These are phyloP conservation scores for Talaromyces sp. DNA, from an alignment of 2,329 filamentous ascomycete species.

Conservation along the genomic window DNA sequence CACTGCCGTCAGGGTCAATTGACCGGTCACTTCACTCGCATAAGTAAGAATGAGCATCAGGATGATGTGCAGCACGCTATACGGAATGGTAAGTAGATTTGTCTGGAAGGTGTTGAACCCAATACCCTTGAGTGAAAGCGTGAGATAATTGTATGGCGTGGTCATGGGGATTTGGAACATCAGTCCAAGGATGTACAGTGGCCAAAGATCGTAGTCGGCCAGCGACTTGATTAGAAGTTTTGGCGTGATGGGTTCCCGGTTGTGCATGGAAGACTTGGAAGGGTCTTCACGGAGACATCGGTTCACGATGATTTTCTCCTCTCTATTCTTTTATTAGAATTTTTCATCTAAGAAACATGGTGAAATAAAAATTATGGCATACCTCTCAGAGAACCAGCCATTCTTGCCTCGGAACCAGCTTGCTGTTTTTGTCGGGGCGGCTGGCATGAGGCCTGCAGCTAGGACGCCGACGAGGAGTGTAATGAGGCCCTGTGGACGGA, in stretches of 20 bases:
- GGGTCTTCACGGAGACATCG: slow-evolving; percentile 49
- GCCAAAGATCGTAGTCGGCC: slow-evolving; percentile 48
- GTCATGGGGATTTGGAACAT: slow-evolving; percentile 35
- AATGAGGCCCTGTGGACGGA: background rate
- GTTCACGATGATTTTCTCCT: slow-evolving; percentile 64
- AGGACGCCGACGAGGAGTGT: slow-evolving; percentile 3
- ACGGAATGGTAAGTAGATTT: slow-evolving; percentile 60
- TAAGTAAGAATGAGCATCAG: slow-evolving; percentile 28
- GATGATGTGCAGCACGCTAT: slow-evolving; percentile 52
- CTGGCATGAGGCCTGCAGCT: slow-evolving; percentile 38
- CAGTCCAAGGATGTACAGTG: slow-evolving; percentile 28
- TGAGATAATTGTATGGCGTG: slow-evolving; percentile 32
- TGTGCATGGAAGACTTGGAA: slow-evolving; percentile 53
- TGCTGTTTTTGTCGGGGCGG: slow-evolving; percentile 35
- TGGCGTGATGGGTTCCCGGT: slow-evolving; percentile 43
- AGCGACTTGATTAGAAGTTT: slow-evolving; percentile 44
- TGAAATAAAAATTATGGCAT: background rate
- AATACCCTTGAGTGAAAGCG: slow-evolving; percentile 43
- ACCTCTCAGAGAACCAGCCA: slow-evolving; percentile 28
- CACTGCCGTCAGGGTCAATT: slow-evolving; percentile 46
- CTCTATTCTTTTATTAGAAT: slow-evolving; percentile 16
- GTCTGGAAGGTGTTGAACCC: slow-evolving; percentile 55
- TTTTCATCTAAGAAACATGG: background rate
- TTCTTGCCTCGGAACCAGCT: slow-evolving; percentile 26
- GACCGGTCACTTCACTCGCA: slow-evolving; percentile 32